Evolutionary conservation across 371 early-diverging fungal species (phyloP).

Genomic region (Mucor lusitanicus): DNA sequence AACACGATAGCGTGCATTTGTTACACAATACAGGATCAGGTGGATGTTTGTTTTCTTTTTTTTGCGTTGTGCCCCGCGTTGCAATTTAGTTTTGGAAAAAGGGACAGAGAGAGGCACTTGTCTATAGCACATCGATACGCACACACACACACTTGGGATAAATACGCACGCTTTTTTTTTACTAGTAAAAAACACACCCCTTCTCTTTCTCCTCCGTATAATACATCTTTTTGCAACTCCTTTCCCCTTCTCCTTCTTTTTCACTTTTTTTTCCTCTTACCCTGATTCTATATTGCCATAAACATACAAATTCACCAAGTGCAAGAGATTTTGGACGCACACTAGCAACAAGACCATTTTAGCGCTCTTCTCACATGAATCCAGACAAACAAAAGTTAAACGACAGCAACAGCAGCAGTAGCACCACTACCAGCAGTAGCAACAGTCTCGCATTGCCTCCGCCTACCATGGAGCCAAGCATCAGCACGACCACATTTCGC

Average conservation of each 20-base stretch:
- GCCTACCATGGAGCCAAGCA: constrained; percentile 36
- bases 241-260: not conserved
- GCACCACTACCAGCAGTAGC: not conserved
- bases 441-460: not conserved
- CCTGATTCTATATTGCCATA: not conserved
- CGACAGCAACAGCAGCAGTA: not conserved
- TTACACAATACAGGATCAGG: constrained; percentile 2
- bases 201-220: not conserved
- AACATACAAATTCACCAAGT: not conserved
- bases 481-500: constrained; percentile 48
- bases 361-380: not conserved
- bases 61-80: constrained; percentile 1
- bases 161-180: not conserved
- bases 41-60: constrained; percentile 2
- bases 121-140: not conserved
- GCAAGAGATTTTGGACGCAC: not conserved
- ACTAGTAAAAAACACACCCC: not conserved
- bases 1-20: not conserved
- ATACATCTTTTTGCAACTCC: not conserved
- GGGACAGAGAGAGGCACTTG: not conserved
- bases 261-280: not conserved
- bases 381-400: not conserved
- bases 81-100: not conserved
- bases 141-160: not conserved
- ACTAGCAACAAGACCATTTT: not conserved